phyloP scores from a whole-genome alignment of 1,284 basidiomycete species.

The Leccinum subspadiceum region DNA sequence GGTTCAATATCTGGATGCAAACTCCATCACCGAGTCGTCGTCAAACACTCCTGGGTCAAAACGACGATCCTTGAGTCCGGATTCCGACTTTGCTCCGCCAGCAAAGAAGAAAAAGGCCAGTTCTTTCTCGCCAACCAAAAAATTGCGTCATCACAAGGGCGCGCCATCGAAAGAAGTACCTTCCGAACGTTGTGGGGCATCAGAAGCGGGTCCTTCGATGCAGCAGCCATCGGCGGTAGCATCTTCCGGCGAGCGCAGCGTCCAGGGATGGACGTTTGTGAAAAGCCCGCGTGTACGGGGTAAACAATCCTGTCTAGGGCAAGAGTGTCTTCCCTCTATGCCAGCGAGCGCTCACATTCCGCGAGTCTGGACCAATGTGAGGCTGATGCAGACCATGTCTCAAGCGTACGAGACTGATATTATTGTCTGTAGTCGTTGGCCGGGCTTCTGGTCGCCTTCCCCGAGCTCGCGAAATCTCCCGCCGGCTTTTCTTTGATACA shows the following conservation, averaged over 20 bases:
- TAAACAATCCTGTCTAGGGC: background rate
- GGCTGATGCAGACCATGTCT: constrained; percentile 2
- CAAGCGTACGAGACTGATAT: constrained; percentile 11
- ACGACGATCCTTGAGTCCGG: constrained; percentile 22
- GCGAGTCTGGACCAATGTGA: constrained; percentile 31
- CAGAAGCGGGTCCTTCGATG: background rate
- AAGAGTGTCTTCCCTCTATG: background rate
- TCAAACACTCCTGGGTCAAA: background rate
- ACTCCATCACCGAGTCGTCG: background rate
- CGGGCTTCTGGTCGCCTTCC: constrained; percentile 22
- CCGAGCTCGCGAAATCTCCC: constrained; percentile 22
- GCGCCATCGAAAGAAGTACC: background rate
- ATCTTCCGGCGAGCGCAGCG: background rate
- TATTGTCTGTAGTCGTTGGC: constrained; percentile 19
- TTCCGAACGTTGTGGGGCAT: background rate
- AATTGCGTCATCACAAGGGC: background rate
- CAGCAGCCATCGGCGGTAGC: background rate
- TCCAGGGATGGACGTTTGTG: constrained; percentile 23
- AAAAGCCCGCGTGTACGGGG: background rate
- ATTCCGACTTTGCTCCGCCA: background rate
- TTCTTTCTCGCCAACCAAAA: background rate
- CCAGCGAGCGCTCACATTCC: constrained; percentile 10
- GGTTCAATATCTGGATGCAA: background rate
- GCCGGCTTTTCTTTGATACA: constrained; percentile 28
- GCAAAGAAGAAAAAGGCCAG: constrained; percentile 13